Evolutionary conservation across 331 rosid species (phyloP).

Genomic region (Cydonia oblonga): DNA sequence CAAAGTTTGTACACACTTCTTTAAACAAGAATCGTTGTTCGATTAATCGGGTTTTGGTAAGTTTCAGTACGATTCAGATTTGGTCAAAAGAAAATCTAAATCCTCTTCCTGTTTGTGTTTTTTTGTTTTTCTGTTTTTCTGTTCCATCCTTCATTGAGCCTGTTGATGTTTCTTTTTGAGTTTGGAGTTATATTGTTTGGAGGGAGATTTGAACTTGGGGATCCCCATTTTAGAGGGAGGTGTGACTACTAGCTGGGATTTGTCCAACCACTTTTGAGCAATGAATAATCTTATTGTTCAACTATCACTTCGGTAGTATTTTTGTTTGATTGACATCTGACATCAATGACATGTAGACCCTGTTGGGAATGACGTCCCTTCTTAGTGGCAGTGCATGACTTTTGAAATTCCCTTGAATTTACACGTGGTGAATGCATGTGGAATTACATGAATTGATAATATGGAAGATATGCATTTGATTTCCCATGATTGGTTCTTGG

Average conservation of each 20-base stretch:
- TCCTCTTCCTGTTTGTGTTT: neutral
- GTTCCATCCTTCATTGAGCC: neutral
- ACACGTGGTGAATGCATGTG: neutral
- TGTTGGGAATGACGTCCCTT: neutral
- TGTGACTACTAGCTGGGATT: neutral
- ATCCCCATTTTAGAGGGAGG: neutral
- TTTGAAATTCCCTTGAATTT: neutral
- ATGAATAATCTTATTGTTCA: neutral
- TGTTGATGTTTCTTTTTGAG: neutral
- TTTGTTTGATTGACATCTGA: neutral
- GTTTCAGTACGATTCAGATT: conserved; percentile 16
- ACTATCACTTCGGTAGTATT: neutral
- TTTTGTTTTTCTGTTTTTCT: neutral
- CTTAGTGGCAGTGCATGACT: neutral
- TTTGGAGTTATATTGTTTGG: neutral
- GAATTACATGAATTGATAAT: too few relatives aligned
- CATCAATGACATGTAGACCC: neutral
- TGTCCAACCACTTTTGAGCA: neutral
- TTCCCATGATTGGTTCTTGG: neutral
- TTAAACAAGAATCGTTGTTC: conserved; percentile 91
- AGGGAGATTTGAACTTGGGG: neutral
- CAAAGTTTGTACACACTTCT: conserved; percentile 95
- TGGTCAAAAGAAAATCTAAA: neutral
- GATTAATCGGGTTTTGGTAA: conserved; percentile 85
- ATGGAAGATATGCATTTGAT: neutral